These are phyloP conservation scores for Baorangia bicolor DNA, from an alignment of 768 basidiomycete species.

Conservation along the genomic window DNA sequence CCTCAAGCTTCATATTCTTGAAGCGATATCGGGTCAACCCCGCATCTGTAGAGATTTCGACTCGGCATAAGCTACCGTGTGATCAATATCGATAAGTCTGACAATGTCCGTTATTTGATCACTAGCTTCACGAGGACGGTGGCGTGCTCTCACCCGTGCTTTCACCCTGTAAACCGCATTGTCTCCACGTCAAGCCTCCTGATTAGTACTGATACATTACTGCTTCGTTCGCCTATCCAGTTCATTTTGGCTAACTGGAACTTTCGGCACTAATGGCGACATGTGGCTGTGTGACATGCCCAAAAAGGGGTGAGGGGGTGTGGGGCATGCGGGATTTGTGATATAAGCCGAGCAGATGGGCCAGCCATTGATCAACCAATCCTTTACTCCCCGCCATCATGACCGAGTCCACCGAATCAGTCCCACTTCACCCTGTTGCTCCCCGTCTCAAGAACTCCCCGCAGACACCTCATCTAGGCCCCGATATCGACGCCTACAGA, in stretches of 20 bases:
- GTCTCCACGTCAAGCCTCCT: conserved; percentile 15
- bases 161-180: conserved; percentile 27
- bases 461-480: conserved; percentile 77
- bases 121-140: neutral
- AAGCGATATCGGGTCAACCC: neutral
- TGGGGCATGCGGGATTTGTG: neutral
- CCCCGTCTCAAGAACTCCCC: conserved; percentile 63
- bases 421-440: conserved; percentile 69
- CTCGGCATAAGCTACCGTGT: neutral
- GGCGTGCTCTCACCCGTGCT: conserved; percentile 19
- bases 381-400: conserved; percentile 29
- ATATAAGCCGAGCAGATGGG: conserved; percentile 18
- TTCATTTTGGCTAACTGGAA: neutral
- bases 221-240: neutral
- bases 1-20: neutral
- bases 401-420: conserved; percentile 35
- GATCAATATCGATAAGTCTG: neutral
- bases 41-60: neutral
- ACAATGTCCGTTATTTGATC: neutral
- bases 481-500: conserved; percentile 73
- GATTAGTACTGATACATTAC: neutral
- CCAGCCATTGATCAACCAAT: neutral
- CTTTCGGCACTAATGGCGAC: neutral
- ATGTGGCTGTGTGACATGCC: conserved; percentile 18
- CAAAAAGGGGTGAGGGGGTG: conserved; percentile 17